Conservation (phyloP, 495 filamentous ascomycete species). For the Neurospora cerealis region DNA sequence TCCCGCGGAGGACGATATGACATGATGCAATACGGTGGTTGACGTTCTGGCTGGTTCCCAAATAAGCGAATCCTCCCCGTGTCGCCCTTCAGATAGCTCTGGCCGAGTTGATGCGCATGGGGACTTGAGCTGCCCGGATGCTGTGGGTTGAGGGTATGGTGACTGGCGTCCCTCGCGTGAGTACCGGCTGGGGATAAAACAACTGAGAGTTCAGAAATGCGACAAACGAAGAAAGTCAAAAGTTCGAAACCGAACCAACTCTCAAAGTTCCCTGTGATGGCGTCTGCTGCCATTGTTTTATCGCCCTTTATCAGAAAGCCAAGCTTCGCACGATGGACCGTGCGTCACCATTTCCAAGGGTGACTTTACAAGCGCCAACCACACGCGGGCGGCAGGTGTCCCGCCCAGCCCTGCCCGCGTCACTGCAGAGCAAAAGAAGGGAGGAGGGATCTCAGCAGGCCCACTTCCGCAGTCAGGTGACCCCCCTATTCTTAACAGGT, state of each 20-base stretch:
- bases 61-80: conserved; percentile 9
- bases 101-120: conserved; percentile 4
- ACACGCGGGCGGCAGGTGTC: not conserved
- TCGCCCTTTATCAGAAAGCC: conserved; percentile 8
- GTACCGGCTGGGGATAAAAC: not conserved
- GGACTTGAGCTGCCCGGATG: not conserved
- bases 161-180: not conserved
- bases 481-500: not conserved
- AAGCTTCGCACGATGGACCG: conserved; percentile 1
- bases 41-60: not conserved
- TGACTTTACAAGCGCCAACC: not conserved
- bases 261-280: not conserved
- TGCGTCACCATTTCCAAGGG: conserved; percentile 1
- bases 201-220: not conserved
- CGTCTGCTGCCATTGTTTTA: conserved; percentile 1
- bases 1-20: conserved; percentile 42
- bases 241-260: not conserved
- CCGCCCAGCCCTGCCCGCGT: not conserved
- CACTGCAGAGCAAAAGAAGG: not conserved
- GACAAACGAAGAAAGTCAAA: not conserved
- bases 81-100: conserved; percentile 6
- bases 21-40: conserved; percentile 21
- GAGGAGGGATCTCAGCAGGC: not conserved
- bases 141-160: not conserved
- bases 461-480: not conserved